Evolutionary conservation across 106 monocot genomes (phyloP).

Genomic region (Platanthera zijinensis): DNA sequence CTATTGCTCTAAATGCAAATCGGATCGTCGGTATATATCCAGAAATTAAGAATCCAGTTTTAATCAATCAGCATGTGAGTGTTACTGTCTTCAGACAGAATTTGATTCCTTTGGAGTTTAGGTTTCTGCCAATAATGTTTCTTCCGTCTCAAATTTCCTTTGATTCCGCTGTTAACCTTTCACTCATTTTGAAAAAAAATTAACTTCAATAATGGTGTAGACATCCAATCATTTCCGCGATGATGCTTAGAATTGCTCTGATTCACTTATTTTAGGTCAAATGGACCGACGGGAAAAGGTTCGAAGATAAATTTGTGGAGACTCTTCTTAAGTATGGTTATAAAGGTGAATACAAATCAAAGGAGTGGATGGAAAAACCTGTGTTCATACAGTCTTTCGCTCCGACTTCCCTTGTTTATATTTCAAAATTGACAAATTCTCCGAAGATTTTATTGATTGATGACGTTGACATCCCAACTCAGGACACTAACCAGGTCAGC

Average conservation of each 20-base stretch:
- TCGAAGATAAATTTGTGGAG: slow-evolving; percentile 91
- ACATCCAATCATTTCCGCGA: neutral
- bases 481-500: slow-evolving; percentile 91
- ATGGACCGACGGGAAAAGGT: slow-evolving; percentile 75
- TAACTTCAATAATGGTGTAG: neutral
- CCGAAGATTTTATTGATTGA: slow-evolving; percentile 90
- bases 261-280: slow-evolving; percentile 52
- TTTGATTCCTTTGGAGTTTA: neutral
- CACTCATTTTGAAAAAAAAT: neutral
- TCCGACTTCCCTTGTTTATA: slow-evolving; percentile 72
- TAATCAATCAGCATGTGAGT: slow-evolving; percentile 93
- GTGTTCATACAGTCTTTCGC: slow-evolving; percentile 97
- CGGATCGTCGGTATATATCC: slow-evolving; percentile 93
- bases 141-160: neutral
- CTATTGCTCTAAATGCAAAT: slow-evolving; percentile 71
- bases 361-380: slow-evolving; percentile 72
- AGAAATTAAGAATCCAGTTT: slow-evolving; percentile 85
- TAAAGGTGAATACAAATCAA: slow-evolving; percentile 75
- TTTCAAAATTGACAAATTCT: slow-evolving; percentile 73
- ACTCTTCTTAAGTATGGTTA: slow-evolving; percentile 81
- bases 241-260: neutral
- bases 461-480: slow-evolving; percentile 49
- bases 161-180: neutral
- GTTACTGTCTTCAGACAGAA: neutral
- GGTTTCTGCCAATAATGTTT: neutral